Evolutionary conservation across 805 yeast genomes (phyloP).

Genomic region (Zygoascus tannicola): DNA sequence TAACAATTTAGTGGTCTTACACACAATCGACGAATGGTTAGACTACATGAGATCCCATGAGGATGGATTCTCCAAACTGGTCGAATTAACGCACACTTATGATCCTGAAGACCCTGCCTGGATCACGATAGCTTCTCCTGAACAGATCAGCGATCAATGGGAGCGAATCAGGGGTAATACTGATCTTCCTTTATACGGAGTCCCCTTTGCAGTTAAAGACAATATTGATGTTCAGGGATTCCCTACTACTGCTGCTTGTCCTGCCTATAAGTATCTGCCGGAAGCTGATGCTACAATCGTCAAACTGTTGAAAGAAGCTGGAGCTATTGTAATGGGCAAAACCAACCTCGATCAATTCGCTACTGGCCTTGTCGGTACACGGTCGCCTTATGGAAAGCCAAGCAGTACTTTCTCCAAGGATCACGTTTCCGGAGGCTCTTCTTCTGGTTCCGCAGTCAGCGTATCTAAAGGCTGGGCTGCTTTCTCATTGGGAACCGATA

Average conservation of each 20-base stretch:
- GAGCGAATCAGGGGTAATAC: conserved; percentile 34
- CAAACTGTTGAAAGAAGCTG: conserved; percentile 62
- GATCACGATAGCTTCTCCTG: conserved; percentile 67
- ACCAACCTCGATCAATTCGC: conserved; percentile 97
- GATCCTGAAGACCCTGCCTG: conserved; percentile 69
- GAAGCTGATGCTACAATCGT: conserved; percentile 69
- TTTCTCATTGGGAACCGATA: conserved; percentile 84
- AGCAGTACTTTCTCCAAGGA: conserved; percentile 64
- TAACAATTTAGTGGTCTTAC: conserved; percentile 48
- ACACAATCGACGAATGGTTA: conserved; percentile 78
- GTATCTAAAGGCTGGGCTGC: conserved; percentile 90
- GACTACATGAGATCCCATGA: conserved; percentile 50
- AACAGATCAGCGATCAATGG: conserved; percentile 71
- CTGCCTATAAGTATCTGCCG: conserved; percentile 66
- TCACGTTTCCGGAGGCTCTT: conserved; percentile 91
- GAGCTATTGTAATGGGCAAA: conserved; percentile 89
- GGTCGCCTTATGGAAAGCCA: conserved; percentile 91
- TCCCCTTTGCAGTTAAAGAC: conserved; percentile 91
- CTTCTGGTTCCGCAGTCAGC: conserved; percentile 90
- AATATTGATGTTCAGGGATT: conserved; percentile 81
- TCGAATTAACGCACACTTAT: conserved; percentile 28
- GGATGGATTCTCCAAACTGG: conserved; percentile 46
- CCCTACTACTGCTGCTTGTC: conserved; percentile 93
- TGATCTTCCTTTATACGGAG: conserved; percentile 66
- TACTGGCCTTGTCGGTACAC: conserved; percentile 90